Conservation (phyloP, 306 rosid species). For the Ceratonia siliqua region DNA sequence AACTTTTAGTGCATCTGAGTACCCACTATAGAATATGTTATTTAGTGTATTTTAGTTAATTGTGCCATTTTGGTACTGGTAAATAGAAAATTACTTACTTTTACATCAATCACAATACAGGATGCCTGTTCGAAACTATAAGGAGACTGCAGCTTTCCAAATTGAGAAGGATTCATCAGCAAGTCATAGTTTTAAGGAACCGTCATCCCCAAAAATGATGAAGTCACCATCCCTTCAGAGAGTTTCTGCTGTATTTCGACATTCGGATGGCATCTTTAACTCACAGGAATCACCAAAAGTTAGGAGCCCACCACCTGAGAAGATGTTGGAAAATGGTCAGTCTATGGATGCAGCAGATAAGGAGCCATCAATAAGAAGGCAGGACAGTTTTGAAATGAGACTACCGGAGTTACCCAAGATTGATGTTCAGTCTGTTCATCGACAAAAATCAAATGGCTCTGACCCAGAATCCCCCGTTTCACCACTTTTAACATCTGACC, state of each 20-base stretch:
- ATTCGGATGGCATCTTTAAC: slow-evolving; percentile 66
- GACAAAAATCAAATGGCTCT: slow-evolving; percentile 78
- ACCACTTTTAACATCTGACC: slow-evolving; percentile 95
- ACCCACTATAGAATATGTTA: slow-evolving; percentile 11
- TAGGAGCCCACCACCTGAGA: slow-evolving; percentile 90
- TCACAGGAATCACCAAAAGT: slow-evolving; percentile 83
- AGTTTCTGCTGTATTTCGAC: slow-evolving; percentile 61
- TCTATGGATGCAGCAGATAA: slow-evolving; percentile 63
- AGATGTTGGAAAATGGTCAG: slow-evolving; percentile 82
- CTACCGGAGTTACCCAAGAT: slow-evolving; percentile 91
- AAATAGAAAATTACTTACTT: slow-evolving; percentile 4
- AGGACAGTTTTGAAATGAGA: slow-evolving; percentile 98
- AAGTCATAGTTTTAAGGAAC: slow-evolving; percentile 82
- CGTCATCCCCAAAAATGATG: slow-evolving; percentile 93
- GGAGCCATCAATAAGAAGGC: slow-evolving; percentile 89
- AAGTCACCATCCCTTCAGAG: slow-evolving; percentile 97
- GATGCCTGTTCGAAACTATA: slow-evolving; percentile 93
- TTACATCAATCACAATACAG: slow-evolving; percentile 42
- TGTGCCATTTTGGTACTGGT: slow-evolving; percentile 20
- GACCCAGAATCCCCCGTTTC: slow-evolving; percentile 98
- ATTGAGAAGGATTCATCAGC: slow-evolving; percentile 96
- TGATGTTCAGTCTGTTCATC: slow-evolving; percentile 80
- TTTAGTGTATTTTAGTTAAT: neutral
- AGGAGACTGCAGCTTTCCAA: slow-evolving; percentile 88
- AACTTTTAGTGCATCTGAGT: slow-evolving; percentile 2